These are phyloP conservation scores for Dryadomyces quercus-mongolicae DNA, from an alignment of 2,329 filamentous ascomycete genomes.

Conservation along the genomic window DNA sequence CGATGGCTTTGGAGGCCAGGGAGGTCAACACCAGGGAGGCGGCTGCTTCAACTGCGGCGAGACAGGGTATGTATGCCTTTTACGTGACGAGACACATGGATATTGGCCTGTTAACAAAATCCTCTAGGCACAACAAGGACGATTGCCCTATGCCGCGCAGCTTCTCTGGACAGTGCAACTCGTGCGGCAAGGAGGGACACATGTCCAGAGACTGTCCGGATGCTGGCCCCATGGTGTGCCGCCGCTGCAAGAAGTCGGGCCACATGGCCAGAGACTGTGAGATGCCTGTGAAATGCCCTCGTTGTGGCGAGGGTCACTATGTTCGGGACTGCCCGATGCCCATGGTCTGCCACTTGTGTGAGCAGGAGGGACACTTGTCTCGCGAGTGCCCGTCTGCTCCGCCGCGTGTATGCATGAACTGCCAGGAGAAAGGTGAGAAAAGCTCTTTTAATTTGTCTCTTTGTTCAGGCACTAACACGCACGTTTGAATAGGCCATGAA, in stretches of 20 bases:
- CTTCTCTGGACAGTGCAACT: conserved; percentile 16
- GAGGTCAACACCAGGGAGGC: not conserved
- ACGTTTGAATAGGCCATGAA: conserved; percentile 41
- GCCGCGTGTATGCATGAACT: conserved; percentile 46
- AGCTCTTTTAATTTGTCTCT: not conserved
- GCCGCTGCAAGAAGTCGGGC: conserved; percentile 36
- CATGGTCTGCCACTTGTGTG: conserved; percentile 24
- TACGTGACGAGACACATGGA: not conserved
- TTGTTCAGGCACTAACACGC: not conserved
- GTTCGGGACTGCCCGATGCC: conserved; percentile 37
- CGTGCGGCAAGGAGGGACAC: conserved; percentile 37
- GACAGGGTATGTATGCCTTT: not conserved
- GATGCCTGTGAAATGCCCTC: conserved; percentile 26
- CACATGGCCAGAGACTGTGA: conserved; percentile 53
- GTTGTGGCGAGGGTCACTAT: conserved; percentile 36
- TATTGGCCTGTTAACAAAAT: not conserved
- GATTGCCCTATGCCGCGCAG: conserved; percentile 48
- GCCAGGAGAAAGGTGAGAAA: conserved; percentile 42
- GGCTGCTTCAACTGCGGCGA: conserved; percentile 2
- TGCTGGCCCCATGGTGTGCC: conserved; percentile 14
- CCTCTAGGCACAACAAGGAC: conserved; percentile 43
- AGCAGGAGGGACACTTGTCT: conserved; percentile 36
- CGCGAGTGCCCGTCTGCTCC: conserved; percentile 42
- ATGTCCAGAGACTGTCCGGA: conserved; percentile 40
- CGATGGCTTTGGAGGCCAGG: not conserved